These are phyloP conservation scores for Hypsizygus ulmarius DNA, from an alignment of 1,284 basidiomycete genomes.

Conservation along the genomic window DNA sequence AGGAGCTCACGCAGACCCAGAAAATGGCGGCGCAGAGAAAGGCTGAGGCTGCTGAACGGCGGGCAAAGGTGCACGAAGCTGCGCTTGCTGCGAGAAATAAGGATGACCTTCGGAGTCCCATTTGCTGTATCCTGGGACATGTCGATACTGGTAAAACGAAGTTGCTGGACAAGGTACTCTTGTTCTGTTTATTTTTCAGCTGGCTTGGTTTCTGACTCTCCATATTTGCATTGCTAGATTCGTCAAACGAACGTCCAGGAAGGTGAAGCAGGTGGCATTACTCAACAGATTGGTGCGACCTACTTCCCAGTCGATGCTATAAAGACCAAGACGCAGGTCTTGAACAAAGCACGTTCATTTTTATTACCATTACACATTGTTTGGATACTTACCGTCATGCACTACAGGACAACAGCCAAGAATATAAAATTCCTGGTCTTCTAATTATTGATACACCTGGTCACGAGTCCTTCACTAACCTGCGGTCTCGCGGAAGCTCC, in stretches of 20 bases:
- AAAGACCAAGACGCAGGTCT: slow-evolving; percentile 85
- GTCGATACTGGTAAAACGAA: slow-evolving; percentile 99
- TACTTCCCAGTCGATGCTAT: slow-evolving; percentile 99
- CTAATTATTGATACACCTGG: slow-evolving; percentile 98
- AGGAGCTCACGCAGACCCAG: slow-evolving; percentile 64
- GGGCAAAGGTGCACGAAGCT: slow-evolving; percentile 80
- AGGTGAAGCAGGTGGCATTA: slow-evolving; percentile 99
- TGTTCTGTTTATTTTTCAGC: not conserved
- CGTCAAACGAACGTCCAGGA: slow-evolving; percentile 99
- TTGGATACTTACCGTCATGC: not conserved
- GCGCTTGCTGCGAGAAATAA: slow-evolving; percentile 87
- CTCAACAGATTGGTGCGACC: slow-evolving; percentile 99
- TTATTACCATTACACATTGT: slow-evolving; percentile 9
- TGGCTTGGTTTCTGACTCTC: not conserved
- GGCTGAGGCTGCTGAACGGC: slow-evolving; percentile 79
- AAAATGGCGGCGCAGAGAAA: slow-evolving; percentile 75
- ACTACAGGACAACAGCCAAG: slow-evolving; percentile 70
- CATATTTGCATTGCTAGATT: slow-evolving; percentile 55
- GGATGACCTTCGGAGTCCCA: slow-evolving; percentile 92
- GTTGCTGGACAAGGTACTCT: slow-evolving; percentile 86
- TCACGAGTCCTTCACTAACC: slow-evolving; percentile 99
- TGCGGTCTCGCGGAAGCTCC: slow-evolving; percentile 94
- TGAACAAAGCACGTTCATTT: slow-evolving; percentile 70
- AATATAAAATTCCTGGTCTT: slow-evolving; percentile 97
- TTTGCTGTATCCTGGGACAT: slow-evolving; percentile 99